Evolutionary conservation across 371 early-diverging fungal species (phyloP), one percentile per base, ranked within the genome.

Genomic region (Entomophthora muscae): DNA sequence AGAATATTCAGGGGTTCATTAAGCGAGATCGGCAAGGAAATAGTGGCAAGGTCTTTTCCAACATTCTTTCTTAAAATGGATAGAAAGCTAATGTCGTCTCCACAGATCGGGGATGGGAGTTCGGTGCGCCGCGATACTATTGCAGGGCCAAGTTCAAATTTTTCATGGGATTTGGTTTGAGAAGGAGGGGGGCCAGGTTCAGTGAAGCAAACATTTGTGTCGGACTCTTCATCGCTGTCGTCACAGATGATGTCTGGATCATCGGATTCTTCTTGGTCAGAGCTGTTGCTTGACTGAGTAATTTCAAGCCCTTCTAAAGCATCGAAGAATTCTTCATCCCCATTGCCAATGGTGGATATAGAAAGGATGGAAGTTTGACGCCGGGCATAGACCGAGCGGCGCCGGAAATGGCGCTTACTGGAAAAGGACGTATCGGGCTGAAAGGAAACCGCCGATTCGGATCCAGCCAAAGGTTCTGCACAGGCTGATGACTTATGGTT

Each of bases 1-100:
- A 95, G 73, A 54, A 93, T 74, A 63, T 89, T 94, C 58, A 97
- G 67, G 3, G 98, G 98, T 67, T 95, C 96, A 68, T 95, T 95
- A 72, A 95, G 77, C 17, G 84, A 86, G 29, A 97, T 81, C 0
- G 98, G 97, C 94, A 96, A 92, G n/a, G 94, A 80, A 26, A 96
- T 84, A 13, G 88, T 90, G 5, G 91, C 85, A 32, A 95, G 72
- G 71, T 96, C 97, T 71, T 93, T 94, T 63, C 97, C 97, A 13
- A 95, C 86, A 70, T 95, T 93, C n/a, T 93, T 93, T 64, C 92
- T 76, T 68, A 95, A 71, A 31, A 95, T 81, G 7, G 90, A 85
- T 61, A 95, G 68, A n/a, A 93, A 73, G 63, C 88, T 90, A 59
- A 90, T 80, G 64, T 83, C 82, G 59, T 83, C 84, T 63, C 84